These are phyloP conservation scores for Litchi chinensis DNA, from an alignment of 345 rosid species.

Conservation along the genomic window DNA sequence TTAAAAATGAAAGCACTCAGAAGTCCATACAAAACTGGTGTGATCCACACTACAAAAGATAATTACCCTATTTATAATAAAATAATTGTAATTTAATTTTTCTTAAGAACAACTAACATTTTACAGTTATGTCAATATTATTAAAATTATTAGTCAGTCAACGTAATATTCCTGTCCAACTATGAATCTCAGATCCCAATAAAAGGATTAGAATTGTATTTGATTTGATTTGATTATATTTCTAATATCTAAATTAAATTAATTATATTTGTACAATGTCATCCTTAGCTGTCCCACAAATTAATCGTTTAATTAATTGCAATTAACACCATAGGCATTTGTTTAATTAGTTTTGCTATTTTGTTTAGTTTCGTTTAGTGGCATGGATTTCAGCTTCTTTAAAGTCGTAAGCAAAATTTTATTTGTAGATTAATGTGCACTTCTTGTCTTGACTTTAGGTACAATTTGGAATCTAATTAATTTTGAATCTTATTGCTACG, in stretches of 20 bases:
- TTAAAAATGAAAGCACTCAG: no score
- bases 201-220: not conserved
- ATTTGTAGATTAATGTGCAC: not conserved
- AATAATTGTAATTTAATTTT: no score
- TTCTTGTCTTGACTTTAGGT: not conserved
- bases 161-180: no score
- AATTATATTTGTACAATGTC: not conserved
- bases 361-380: not conserved
- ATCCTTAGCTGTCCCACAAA: conserved; percentile 12
- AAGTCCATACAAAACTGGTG: no score
- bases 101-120: no score
- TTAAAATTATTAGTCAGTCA: no score
- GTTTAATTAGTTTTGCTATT: not conserved
- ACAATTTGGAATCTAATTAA: not conserved
- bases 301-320: not conserved
- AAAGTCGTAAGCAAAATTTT: not conserved
- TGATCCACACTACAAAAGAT: no score
- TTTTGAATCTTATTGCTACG: not conserved
- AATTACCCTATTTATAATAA: no score
- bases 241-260: not conserved
- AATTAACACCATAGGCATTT: not conserved
- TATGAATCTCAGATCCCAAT: no score
- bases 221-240: not conserved
- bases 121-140: no score
- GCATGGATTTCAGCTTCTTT: not conserved